Evolutionary conservation across 1,139 yeast genomes (phyloP).

Genomic region (Pichia sp.): DNA sequence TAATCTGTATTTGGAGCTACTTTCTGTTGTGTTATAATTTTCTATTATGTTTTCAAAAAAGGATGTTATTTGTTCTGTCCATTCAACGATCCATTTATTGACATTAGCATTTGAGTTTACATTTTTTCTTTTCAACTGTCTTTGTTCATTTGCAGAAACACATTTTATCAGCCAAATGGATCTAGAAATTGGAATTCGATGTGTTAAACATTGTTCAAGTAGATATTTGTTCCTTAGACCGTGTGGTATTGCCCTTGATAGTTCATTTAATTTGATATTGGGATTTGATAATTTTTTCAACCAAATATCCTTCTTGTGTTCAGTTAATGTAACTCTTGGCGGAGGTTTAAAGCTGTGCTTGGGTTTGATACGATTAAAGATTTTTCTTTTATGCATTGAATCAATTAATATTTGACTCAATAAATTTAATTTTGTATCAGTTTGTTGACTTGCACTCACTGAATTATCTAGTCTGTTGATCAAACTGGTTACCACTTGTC

Average conservation of each 20-base stretch:
- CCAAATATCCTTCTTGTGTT: constrained; percentile 82
- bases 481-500: constrained; percentile 41
- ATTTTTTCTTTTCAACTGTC: constrained; percentile 54
- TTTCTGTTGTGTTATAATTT: constrained; percentile 32
- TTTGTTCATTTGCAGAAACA: constrained; percentile 73
- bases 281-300: constrained; percentile 68
- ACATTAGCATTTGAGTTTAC: constrained; percentile 33
- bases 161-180: constrained; percentile 90
- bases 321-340: constrained; percentile 83
- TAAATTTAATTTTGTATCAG: constrained; percentile 1
- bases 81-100: constrained; percentile 68
- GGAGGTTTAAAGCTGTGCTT: constrained; percentile 66
- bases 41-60: constrained; percentile 48
- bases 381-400: constrained; percentile 60
- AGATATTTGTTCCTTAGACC: constrained; percentile 72
- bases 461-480: constrained; percentile 2
- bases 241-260: constrained; percentile 83
- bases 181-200: constrained; percentile 62
- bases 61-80: constrained; percentile 76
- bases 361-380: constrained; percentile 52
- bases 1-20: constrained; percentile 46
- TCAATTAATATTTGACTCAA: constrained; percentile 49
- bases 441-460: background rate
- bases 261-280: constrained; percentile 53
- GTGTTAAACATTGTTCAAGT: constrained; percentile 62